Percentiles rank a stretch among this genome's conserved stretches.
These are phyloP conservation scores for Carpinus fangiana DNA, from an alignment of 306 rosid genomes.

Conservation along the genomic window DNA sequence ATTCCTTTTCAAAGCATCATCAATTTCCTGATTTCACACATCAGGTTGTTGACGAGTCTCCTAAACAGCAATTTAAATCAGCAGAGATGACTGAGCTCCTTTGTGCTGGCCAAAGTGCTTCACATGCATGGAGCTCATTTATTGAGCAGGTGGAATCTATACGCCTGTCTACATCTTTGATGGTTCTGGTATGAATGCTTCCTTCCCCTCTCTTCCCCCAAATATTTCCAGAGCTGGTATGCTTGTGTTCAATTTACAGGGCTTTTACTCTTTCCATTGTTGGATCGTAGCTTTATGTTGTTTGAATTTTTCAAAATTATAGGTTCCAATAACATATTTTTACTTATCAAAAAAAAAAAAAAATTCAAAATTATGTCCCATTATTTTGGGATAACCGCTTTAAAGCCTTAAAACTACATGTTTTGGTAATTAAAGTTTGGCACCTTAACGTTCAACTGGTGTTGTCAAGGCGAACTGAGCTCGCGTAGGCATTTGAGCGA, in stretches of 20 bases:
- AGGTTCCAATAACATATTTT: no score
- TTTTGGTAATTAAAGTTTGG: no score
- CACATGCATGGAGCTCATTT: conserved; percentile 83
- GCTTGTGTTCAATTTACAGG: neutral
- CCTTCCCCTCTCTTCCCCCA: neutral
- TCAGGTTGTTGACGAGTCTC: conserved; percentile 39
- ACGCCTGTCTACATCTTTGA: conserved; percentile 67
- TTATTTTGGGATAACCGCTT: no score
- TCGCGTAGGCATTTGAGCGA: no score
- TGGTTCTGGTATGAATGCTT: conserved; percentile 66
- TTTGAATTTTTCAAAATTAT: no score
- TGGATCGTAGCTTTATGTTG: no score
- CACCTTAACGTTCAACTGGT: no score
- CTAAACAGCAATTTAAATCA: conserved; percentile 40
- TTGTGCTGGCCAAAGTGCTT: conserved; percentile 38
- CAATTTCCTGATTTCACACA: conserved; percentile 31
- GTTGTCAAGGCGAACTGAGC: no score
- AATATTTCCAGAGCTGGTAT: neutral
- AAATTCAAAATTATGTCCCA: no score
- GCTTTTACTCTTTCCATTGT: no score
- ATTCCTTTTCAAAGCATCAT: conserved; percentile 38
- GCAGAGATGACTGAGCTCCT: conserved; percentile 35
- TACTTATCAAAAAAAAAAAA: no score
- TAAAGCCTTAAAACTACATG: no score
- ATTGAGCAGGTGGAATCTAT: conserved; percentile 85